These are phyloP conservation scores for Aureobasidium sp. DNA, from an alignment of 2,329 filamentous ascomycete species.

Conservation along the genomic window DNA sequence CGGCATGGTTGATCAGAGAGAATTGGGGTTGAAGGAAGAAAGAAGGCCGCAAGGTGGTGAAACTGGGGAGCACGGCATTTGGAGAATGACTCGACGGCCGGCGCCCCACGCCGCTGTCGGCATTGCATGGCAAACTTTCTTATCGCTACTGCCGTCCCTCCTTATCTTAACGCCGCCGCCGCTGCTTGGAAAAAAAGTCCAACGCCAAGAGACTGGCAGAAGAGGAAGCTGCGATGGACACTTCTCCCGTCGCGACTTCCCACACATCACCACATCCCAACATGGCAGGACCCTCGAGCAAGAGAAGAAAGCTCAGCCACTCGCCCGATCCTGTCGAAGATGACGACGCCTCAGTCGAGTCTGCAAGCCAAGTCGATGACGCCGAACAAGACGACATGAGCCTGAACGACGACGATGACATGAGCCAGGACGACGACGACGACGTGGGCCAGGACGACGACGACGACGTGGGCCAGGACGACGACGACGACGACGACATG, in stretches of 20 bases:
- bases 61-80: no score
- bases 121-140: no score
- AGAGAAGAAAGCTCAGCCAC: conserved; percentile 31
- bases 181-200: not conserved
- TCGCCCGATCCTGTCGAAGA: conserved; percentile 26
- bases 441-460: conserved; percentile 9
- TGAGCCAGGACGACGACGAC: conserved; percentile 16
- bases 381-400: conserved; percentile 16
- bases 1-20: conserved; percentile 10
- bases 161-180: not conserved
- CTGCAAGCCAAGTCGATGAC: conserved; percentile 18
- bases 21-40: no score
- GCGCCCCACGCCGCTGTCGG: not conserved
- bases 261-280: not conserved
- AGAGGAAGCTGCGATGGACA: not conserved
- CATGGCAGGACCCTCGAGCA: conserved; percentile 28
- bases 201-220: not conserved
- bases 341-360: conserved; percentile 28
- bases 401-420: conserved; percentile 18
- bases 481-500: not conserved
- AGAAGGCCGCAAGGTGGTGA: no score
- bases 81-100: not conserved
- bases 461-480: not conserved
- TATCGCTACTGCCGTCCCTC: no score
- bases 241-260: not conserved